phyloP scores from a whole-genome alignment of 179 eudicot genomes.

The Spinacia oleracea region DNA sequence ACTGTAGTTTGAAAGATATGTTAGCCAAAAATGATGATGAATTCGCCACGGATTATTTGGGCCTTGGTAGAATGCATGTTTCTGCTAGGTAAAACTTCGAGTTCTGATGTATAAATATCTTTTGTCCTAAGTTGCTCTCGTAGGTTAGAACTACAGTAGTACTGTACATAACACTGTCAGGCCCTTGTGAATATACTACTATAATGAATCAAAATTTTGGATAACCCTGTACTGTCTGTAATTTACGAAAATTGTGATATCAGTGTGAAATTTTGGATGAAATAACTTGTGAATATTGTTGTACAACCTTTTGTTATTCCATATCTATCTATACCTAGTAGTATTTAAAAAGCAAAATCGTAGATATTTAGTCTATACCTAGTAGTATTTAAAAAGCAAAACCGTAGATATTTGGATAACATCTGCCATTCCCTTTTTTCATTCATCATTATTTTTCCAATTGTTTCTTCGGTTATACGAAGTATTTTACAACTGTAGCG shows the following conservation, averaged over 20 bases:
- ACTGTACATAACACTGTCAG: not conserved
- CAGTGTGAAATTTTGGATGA: not conserved
- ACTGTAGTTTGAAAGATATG: slow-evolving; percentile 72
- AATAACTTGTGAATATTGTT: not conserved
- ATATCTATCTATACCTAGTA: too few relatives aligned
- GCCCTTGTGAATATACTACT: slow-evolving; percentile 5
- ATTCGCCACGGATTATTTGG: slow-evolving; percentile 61
- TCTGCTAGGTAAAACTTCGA: slow-evolving; percentile 16
- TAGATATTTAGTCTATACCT: too few relatives aligned
- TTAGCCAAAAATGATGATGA: slow-evolving; percentile 81
- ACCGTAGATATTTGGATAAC: too few relatives aligned
- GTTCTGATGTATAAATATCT: not conserved
- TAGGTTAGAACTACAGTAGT: not conserved
- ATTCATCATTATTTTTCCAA: too few relatives aligned
- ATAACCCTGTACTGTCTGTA: not conserved
- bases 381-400: too few relatives aligned
- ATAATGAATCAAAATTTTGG: not conserved
- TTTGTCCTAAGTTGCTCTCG: not conserved
- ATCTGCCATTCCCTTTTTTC: too few relatives aligned
- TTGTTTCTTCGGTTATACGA: too few relatives aligned
- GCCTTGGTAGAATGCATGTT: slow-evolving; percentile 21
- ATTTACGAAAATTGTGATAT: not conserved
- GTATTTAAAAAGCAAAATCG: too few relatives aligned
- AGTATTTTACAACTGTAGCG: too few relatives aligned
- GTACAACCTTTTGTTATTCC: not conserved